Percentiles rank a stretch among this genome's conserved stretches.
These are phyloP conservation scores for Kwoniella heveanensis DNA, from an alignment of 768 basidiomycete genomes.

Conservation along the genomic window DNA sequence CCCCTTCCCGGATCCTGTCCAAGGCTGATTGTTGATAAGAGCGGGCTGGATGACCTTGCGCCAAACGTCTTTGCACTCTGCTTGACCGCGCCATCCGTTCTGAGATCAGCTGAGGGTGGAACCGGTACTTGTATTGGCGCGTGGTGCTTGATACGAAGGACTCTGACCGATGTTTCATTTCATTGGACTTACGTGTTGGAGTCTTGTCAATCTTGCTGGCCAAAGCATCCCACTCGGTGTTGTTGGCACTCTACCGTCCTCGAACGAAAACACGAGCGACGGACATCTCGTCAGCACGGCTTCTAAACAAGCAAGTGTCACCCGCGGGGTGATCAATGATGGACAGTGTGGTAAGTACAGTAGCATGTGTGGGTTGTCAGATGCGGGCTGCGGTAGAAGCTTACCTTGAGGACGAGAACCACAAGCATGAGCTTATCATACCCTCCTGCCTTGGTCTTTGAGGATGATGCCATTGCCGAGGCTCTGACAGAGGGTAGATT, in stretches of 20 bases:
- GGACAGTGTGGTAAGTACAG: no score
- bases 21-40: slow-evolving; percentile 25
- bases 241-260: slow-evolving; percentile 20
- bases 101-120: neutral
- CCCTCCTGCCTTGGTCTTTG: slow-evolving; percentile 6
- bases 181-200: slow-evolving; percentile 36
- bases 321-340: no score
- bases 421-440: slow-evolving; percentile 22
- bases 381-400: neutral
- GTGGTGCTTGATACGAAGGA: no score
- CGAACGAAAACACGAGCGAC: neutral
- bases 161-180: no score
- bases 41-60: slow-evolving; percentile 33
- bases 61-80: slow-evolving; percentile 44
- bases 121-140: no score
- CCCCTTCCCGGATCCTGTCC: slow-evolving; percentile 18
- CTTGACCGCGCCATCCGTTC: neutral
- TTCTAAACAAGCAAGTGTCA: no score
- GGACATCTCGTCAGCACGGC: slow-evolving; percentile 20
- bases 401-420: slow-evolving; percentile 21
- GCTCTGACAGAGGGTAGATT: neutral
- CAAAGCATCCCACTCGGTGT: slow-evolving; percentile 27
- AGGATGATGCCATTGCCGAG: neutral
- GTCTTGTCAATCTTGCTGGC: slow-evolving; percentile 20
- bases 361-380: neutral